Percentiles rank a stretch among this genome's conserved stretches.
Conservation (phyloP, 1,284 basidiomycete species). For the Apiotrichum gamsii region DNA sequence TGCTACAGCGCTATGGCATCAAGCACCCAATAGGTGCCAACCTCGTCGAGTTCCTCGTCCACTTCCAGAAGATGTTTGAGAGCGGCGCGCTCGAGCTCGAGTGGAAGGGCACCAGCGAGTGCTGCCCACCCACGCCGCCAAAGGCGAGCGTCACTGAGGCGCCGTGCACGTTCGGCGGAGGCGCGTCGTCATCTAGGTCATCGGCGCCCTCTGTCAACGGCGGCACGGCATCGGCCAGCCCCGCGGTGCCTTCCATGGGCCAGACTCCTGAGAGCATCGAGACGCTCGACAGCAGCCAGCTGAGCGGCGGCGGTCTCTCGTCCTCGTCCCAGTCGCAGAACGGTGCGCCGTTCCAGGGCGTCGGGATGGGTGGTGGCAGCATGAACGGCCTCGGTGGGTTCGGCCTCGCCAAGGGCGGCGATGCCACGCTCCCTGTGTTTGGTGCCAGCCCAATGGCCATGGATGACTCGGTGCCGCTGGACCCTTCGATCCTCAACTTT, state of each 20-base stretch:
- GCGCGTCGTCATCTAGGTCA: not conserved
- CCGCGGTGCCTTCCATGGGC: conserved; percentile 2
- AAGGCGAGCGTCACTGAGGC: not conserved
- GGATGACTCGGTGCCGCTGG: not conserved
- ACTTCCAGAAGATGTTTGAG: conserved; percentile 8
- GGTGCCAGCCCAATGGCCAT: not conserved
- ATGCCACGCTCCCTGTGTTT: too few species aligned
- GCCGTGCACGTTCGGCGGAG: too few species aligned
- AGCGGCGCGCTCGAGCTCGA: not conserved
- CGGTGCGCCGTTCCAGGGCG: too few species aligned
- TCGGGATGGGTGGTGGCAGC: not conserved
- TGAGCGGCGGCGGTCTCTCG: not conserved
- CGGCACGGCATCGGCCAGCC: not conserved
- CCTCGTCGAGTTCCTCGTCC: conserved; percentile 4
- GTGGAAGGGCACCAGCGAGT: not conserved
- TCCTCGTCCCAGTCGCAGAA: too few species aligned
- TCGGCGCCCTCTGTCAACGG: not conserved
- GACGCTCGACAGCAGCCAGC: not conserved
- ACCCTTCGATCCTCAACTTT: conserved; percentile 8
- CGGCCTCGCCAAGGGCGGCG: not conserved
- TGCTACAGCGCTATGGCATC: conserved; percentile 12
- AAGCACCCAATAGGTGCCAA: conserved; percentile 11
- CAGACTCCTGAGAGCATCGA: conserved; percentile 14
- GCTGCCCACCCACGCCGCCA: not conserved
- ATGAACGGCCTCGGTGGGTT: not conserved